Conservation (phyloP, 768 basidiomycete genomes). For the Mycena kentingensis region DNA sequence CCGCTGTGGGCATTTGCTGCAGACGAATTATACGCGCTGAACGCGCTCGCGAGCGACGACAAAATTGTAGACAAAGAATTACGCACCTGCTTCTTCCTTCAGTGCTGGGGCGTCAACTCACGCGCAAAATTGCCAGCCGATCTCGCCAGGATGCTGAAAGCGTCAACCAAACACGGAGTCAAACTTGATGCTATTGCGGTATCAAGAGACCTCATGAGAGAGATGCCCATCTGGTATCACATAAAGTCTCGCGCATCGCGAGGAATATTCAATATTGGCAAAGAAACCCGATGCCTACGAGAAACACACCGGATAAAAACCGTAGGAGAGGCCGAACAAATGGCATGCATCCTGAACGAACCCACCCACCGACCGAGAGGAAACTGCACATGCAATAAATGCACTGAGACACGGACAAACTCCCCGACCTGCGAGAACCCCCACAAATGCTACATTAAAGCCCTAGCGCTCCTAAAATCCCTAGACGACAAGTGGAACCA, state of each 20-base stretch:
- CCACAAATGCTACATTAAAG: conserved; percentile 9
- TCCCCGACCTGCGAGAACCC: conserved; percentile 7
- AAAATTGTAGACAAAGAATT: not conserved
- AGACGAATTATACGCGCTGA: not conserved
- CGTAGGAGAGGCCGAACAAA: conserved; percentile 5
- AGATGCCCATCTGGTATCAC: conserved; percentile 23
- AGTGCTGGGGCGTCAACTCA: no score
- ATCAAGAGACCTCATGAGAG: conserved; percentile 7
- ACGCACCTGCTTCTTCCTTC: not conserved
- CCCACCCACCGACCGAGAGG: not conserved
- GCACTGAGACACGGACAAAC: not conserved
- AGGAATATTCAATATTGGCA: not conserved
- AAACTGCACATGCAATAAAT: not conserved
- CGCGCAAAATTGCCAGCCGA: no score
- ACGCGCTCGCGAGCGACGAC: not conserved
- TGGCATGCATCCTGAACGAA: not conserved
- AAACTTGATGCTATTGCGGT: conserved; percentile 17
- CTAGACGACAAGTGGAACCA: conserved; percentile 22
- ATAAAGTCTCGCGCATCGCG: not conserved
- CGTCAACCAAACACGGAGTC: not conserved
- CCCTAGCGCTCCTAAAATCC: conserved; percentile 7
- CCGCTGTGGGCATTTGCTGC: conserved; percentile 1
- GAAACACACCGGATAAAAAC: not conserved
- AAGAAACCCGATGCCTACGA: conserved; percentile 1
- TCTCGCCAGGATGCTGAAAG: no score